Evolutionary conservation across 228 moss, liverwort and hornwort species (phyloP), one percentile per base, ranked within the genome.

Genomic region (Sphagnum magellanicum): DNA sequence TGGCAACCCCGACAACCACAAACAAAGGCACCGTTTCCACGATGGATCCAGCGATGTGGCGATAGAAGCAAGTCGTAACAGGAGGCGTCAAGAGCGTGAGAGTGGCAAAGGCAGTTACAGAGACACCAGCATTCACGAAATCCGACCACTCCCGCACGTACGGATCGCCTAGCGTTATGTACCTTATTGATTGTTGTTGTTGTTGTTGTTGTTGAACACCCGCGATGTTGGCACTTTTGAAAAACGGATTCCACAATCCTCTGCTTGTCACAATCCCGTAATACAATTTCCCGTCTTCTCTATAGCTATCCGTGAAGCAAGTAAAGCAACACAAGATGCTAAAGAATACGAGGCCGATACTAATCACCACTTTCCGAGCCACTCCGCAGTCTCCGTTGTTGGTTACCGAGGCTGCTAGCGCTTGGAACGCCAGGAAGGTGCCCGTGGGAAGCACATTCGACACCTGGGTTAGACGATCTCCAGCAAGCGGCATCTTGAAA

Each of bases 391-490:
- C n/a, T 17, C 81, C 81, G 48, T 78, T 75, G 67, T 81, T 78
- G 14, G 78, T 78, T 49, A 58, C 60, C 11, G 72, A 63, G 12
- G 81, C 75, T 9, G 74, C 62, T 17, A 81, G 12, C 17, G 70
- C 51, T 58, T 77, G 71, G 66, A 78, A 81, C n/a, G 50, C 48
- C 64, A 78, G 50, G 68, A 68, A 81, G n/a, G 81, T 78, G 14
- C 81, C 78, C 8, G 75, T 78, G 6, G 81, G 81, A 46, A 81
- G 81, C 57, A 81, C 59, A 10, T 63, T 73, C 16, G 74, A 16
- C 48, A 81, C 63, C 57, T 81, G 79, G 8, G 72, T 70, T 6
- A 76, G 63, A 14, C 47, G 59, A 63, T 73, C 17, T 0, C 0
- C 17, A 17, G 17, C 17, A 17, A 17, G 0, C 0, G 17, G 17